These are phyloP conservation scores for Aspergillus sp. DNA, from an alignment of 2,329 filamentous ascomycete species.

Conservation along the genomic window DNA sequence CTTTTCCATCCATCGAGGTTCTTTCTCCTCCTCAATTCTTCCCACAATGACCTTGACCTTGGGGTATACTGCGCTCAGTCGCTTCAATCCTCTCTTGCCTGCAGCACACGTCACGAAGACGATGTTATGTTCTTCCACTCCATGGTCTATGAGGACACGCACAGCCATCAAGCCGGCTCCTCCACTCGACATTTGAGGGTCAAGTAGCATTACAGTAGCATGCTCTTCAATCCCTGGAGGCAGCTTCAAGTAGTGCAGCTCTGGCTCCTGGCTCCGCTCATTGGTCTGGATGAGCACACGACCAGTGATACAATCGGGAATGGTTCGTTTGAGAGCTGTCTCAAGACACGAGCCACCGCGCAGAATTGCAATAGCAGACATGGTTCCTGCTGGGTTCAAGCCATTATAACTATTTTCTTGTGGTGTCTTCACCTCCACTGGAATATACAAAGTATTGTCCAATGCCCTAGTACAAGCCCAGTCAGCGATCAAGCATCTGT, in stretches of 20 bases:
- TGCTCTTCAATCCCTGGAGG: constrained; percentile 68
- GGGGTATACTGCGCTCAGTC: constrained; percentile 84
- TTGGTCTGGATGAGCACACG: constrained; percentile 89
- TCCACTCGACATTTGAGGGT: constrained; percentile 91
- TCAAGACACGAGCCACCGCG: constrained; percentile 87
- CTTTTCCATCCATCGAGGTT: constrained; percentile 85
- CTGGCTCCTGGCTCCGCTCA: constrained; percentile 78
- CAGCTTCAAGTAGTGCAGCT: constrained; percentile 83
- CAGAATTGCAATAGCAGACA: constrained; percentile 82
- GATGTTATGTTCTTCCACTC: constrained; percentile 76
- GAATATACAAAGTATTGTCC: constrained; percentile 68
- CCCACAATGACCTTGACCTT: constrained; percentile 82
- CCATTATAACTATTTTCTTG: constrained; percentile 66
- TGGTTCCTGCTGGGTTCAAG: constrained; percentile 63
- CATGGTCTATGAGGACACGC: constrained; percentile 90
- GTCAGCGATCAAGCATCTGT: constrained; percentile 1
- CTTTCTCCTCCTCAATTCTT: constrained; percentile 72
- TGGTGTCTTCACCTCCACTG: constrained; percentile 64
- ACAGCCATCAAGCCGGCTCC: constrained; percentile 88
- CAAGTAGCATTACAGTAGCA: constrained; percentile 77
- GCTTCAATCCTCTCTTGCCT: constrained; percentile 75
- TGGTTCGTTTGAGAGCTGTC: constrained; percentile 79
- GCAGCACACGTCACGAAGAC: constrained; percentile 92
- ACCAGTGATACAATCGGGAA: constrained; percentile 87
- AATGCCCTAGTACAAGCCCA: constrained; percentile 53